phyloP scores from a whole-genome alignment of 2,329 filamentous ascomycete genomes.

The Bimuria novae-zelandiae region DNA sequence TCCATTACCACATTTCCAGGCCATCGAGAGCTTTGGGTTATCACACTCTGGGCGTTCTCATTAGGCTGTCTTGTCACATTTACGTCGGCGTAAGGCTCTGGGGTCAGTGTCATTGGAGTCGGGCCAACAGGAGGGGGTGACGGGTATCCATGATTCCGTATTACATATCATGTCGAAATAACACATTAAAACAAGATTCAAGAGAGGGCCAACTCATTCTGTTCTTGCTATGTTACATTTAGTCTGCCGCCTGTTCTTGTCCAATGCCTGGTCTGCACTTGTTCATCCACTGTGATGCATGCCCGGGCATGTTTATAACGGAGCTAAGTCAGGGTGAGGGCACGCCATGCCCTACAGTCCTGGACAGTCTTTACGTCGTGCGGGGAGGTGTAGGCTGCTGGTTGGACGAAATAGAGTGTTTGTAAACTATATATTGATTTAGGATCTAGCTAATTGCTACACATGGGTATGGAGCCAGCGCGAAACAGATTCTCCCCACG shows the following conservation, averaged over 20 bases:
- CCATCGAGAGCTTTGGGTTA: constrained; percentile 2
- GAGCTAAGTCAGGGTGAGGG: too few relatives aligned
- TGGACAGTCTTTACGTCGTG: too few relatives aligned
- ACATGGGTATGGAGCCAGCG: too few relatives aligned
- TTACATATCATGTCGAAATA: neutral
- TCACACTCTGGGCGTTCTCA: constrained; percentile 1
- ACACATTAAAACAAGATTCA: neutral
- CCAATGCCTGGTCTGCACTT: too few relatives aligned
- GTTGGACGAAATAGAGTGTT: neutral
- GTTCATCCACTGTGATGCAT: too few relatives aligned
- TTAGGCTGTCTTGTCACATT: constrained; percentile 8
- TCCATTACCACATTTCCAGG: neutral
- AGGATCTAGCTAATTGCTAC: neutral
- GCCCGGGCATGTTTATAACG: too few relatives aligned
- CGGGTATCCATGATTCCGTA: neutral
- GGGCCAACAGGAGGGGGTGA: neutral
- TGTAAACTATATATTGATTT: neutral
- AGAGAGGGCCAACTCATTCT: neutral
- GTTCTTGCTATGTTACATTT: too few relatives aligned
- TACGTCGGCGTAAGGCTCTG: constrained; percentile 8
- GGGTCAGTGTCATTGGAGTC: neutral
- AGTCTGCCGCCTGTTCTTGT: too few relatives aligned
- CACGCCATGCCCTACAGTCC: too few relatives aligned
- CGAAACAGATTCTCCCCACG: too few relatives aligned
- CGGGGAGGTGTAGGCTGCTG: too few relatives aligned